These are phyloP conservation scores for Aspergillus egyptiacus DNA, from an alignment of 495 filamentous ascomycete genomes.

Conservation along the genomic window DNA sequence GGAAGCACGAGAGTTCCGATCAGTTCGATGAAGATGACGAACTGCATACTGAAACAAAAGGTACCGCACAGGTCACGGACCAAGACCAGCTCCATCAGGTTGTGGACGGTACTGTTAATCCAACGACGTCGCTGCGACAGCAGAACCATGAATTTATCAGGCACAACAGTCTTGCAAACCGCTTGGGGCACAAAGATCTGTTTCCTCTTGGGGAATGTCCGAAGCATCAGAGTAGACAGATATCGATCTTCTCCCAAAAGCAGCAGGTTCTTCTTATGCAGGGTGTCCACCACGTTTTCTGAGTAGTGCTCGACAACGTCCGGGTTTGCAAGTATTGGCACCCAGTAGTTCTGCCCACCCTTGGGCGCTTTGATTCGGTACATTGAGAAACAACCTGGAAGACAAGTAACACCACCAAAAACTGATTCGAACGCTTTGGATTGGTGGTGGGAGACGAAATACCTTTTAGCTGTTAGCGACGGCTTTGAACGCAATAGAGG, in stretches of 20 bases:
- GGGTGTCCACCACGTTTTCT: slow-evolving; percentile 97
- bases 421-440: slow-evolving; percentile 97
- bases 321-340: slow-evolving; percentile 96
- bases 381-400: slow-evolving; percentile 99
- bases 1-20: slow-evolving; percentile 92
- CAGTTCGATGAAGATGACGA: slow-evolving; percentile 93
- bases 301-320: slow-evolving; percentile 99
- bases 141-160: slow-evolving; percentile 86
- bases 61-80: slow-evolving; percentile 96
- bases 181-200: slow-evolving; percentile 98
- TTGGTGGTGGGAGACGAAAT: slow-evolving; percentile 97
- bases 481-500: background rate
- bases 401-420: slow-evolving; percentile 98
- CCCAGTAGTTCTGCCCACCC: slow-evolving; percentile 98
- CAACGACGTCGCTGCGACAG: slow-evolving; percentile 91
- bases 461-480: slow-evolving; percentile 31
- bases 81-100: slow-evolving; percentile 93
- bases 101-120: slow-evolving; percentile 99
- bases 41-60: slow-evolving; percentile 99
- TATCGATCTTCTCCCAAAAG: slow-evolving; percentile 97
- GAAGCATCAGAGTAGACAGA: slow-evolving; percentile 92
- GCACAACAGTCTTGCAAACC: slow-evolving; percentile 96
- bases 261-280: slow-evolving; percentile 97
- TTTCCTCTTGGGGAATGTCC: slow-evolving; percentile 98
- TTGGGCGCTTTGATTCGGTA: slow-evolving; percentile 99